Evolutionary conservation across 2,329 filamentous ascomycete genomes (phyloP).

Genomic region (Colletotrichum sp.): DNA sequence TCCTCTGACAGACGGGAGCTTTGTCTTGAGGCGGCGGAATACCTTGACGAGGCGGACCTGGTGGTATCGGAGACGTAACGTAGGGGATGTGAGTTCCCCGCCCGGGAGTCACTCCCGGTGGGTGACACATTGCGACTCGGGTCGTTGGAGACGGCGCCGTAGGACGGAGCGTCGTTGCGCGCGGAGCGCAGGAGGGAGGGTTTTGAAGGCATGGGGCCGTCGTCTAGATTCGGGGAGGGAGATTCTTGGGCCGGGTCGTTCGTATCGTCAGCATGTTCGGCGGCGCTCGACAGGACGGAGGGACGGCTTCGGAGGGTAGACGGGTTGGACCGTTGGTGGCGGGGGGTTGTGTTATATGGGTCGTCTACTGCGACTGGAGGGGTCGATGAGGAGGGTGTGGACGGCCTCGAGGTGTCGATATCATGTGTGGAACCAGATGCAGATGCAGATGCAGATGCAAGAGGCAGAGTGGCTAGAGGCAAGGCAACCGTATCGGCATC

Average conservation of each 20-base stretch:
- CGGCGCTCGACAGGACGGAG: slow-evolving; percentile 1
- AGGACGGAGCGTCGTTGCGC: slow-evolving; percentile 35
- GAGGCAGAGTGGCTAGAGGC: slow-evolving; percentile 10
- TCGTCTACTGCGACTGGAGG: background rate
- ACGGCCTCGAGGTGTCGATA: background rate
- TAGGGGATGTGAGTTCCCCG: slow-evolving; percentile 34
- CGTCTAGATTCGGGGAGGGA: slow-evolving; percentile 12
- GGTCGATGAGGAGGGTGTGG: slow-evolving; percentile 3
- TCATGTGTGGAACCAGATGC: background rate
- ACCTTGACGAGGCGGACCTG: slow-evolving; percentile 31
- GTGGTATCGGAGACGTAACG: slow-evolving; percentile 38
- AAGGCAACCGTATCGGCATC: slow-evolving; percentile 16
- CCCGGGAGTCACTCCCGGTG: slow-evolving; percentile 36
- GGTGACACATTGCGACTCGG: slow-evolving; percentile 40
- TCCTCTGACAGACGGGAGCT: slow-evolving; percentile 51
- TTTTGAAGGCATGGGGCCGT: slow-evolving; percentile 22
- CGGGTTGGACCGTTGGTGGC: background rate
- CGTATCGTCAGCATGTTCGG: slow-evolving; percentile 23
- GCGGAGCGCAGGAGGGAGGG: slow-evolving; percentile 37
- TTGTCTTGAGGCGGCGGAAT: slow-evolving; percentile 35
- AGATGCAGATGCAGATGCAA: slow-evolving; percentile 2
- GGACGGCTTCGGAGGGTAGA: slow-evolving; percentile 7
- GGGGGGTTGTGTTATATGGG: slow-evolving; percentile 17
- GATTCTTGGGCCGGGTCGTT: background rate
- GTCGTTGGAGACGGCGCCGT: slow-evolving; percentile 42